These are phyloP conservation scores for Fusarium sp. DNA, from an alignment of 2,329 filamentous ascomycete species.

Conservation along the genomic window DNA sequence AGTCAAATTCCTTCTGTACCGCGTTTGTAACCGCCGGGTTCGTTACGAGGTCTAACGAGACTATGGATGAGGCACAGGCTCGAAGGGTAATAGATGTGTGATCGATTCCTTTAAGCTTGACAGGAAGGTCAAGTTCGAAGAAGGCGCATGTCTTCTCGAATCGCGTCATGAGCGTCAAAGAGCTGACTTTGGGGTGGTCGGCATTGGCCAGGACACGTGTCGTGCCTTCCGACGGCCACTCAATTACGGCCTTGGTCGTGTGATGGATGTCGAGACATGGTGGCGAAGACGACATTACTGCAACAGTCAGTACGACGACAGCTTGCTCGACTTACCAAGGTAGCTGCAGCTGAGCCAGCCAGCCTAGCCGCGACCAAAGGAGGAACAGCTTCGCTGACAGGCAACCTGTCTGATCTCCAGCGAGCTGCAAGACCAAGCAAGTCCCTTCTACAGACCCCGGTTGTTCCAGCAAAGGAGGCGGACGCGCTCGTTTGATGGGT, in stretches of 20 bases:
- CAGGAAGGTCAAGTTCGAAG: conserved; percentile 19
- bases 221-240: conserved; percentile 2
- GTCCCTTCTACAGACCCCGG: conserved; percentile 28
- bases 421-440: conserved; percentile 24
- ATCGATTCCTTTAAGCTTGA: conserved; percentile 25
- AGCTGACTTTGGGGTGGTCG: conserved; percentile 17
- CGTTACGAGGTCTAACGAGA: not conserved
- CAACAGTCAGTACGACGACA: conserved; percentile 3
- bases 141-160: conserved; percentile 9
- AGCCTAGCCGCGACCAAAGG: not conserved
- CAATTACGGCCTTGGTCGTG: conserved; percentile 10
- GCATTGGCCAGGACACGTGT: conserved; percentile 2
- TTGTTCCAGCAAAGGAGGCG: conserved; percentile 26
- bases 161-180: not conserved
- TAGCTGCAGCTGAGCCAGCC: not conserved
- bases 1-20: conserved; percentile 13
- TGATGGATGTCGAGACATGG: conserved; percentile 15
- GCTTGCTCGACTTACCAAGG: not conserved
- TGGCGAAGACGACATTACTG: conserved; percentile 17
- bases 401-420: conserved; percentile 25
- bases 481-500: conserved; percentile 23
- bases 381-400: conserved; percentile 35
- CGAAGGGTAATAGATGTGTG: not conserved
- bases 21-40: not conserved
- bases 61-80: conserved; percentile 12